These are phyloP conservation scores for Proliferodiscus dingleyae DNA, from an alignment of 2,329 filamentous ascomycete species.

Conservation along the genomic window DNA sequence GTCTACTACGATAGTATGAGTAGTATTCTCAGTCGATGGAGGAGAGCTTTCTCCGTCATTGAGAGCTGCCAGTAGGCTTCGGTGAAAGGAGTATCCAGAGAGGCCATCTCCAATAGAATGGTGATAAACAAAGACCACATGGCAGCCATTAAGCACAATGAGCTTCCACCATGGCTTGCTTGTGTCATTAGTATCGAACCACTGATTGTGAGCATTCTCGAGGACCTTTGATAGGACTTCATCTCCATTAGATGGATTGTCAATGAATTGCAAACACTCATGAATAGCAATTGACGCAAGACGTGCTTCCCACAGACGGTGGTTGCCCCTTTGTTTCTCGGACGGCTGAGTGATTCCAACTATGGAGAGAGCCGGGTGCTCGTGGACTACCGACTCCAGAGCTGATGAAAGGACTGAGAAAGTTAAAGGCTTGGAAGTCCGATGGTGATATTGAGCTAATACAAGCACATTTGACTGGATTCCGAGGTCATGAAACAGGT, in stretches of 20 bases:
- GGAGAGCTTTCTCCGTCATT: slow-evolving; percentile 2
- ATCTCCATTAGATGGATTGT: slow-evolving; percentile 1
- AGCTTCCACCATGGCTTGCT: slow-evolving; percentile 17
- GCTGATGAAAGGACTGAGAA: slow-evolving; percentile 4
- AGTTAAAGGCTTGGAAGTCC: not conserved
- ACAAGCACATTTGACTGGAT: slow-evolving; percentile 16
- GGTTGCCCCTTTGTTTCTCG: slow-evolving; percentile 6
- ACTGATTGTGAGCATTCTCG: slow-evolving; percentile 13
- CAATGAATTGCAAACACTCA: slow-evolving; percentile 14
- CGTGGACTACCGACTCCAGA: slow-evolving; percentile 8
- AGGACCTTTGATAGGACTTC: not conserved
- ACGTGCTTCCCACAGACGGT: slow-evolving; percentile 11
- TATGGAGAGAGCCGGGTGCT: slow-evolving; percentile 12
- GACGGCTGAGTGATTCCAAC: slow-evolving; percentile 9
- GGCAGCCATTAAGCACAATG: slow-evolving; percentile 5
- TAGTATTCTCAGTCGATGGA: not conserved
- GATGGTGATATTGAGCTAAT: slow-evolving; percentile 9
- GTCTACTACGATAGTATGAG: not conserved
- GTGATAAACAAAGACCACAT: slow-evolving; percentile 10
- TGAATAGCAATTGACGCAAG: slow-evolving; percentile 1
- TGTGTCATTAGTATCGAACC: slow-evolving; percentile 14
- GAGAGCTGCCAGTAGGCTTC: slow-evolving; percentile 10
- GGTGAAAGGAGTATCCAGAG: slow-evolving; percentile 15
- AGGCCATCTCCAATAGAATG: slow-evolving; percentile 14
- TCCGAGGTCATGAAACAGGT: slow-evolving; percentile 14